Conservation (phyloP, 768 basidiomycete species). For the Pleurotus sapidus region DNA sequence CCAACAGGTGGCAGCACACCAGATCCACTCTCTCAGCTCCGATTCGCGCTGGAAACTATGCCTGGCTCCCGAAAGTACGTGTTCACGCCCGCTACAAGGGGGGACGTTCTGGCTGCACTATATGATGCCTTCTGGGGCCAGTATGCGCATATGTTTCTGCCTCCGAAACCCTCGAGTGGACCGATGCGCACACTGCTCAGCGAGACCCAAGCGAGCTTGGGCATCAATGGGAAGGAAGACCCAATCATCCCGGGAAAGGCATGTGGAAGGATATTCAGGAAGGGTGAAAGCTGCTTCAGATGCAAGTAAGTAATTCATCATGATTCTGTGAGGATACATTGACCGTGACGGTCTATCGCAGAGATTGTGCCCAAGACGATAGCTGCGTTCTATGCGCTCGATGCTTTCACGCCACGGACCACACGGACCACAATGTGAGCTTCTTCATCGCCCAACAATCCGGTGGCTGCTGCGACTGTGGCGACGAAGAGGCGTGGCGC, state of each 20-base stretch:
- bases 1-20: constrained; percentile 47
- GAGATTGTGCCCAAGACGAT: constrained; percentile 89
- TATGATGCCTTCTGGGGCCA: constrained; percentile 83
- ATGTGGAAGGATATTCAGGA: constrained; percentile 85
- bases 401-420: constrained; percentile 89
- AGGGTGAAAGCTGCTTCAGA: constrained; percentile 89
- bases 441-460: constrained; percentile 93
- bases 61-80: constrained; percentile 75
- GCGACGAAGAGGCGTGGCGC: constrained; percentile 88
- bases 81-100: constrained; percentile 70
- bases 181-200: constrained; percentile 64
- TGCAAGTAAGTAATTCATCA: constrained; percentile 75
- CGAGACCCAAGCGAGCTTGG: constrained; percentile 62
- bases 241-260: constrained; percentile 64
- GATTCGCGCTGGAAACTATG: constrained; percentile 78
- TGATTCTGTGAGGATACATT: not conserved
- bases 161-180: constrained; percentile 57
- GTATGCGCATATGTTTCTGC: constrained; percentile 70
- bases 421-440: constrained; percentile 84
- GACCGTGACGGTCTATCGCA: constrained; percentile 26
- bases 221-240: constrained; percentile 57
- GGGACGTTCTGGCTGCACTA: constrained; percentile 78
- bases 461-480: constrained; percentile 94
- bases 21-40: constrained; percentile 69
- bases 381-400: constrained; percentile 87